Evolutionary conservation across 2,329 filamentous ascomycete species (phyloP), one percentile per base, ranked within the genome.

Genomic region (Claviceps africana): DNA sequence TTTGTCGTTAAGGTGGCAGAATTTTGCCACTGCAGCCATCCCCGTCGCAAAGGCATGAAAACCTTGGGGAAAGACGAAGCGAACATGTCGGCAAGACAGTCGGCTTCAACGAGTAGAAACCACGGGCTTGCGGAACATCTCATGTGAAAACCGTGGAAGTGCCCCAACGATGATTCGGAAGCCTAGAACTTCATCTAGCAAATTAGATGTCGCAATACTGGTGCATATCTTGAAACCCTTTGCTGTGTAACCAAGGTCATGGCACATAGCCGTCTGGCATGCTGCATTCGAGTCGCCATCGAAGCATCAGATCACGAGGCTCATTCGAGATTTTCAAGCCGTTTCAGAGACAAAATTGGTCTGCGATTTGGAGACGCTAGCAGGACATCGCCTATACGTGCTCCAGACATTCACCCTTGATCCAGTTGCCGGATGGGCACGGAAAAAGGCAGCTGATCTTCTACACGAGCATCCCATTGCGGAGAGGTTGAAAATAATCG

Each of bases 51-150:
- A 47, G 28, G 22, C 35, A 43, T 51, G 42, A 46, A 21, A n/a
- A 11, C 9, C 6, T 19, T 21, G 13, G 67, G 67, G n/a, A 66
- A 71, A 64, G 60, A 56, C 55, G 64, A 71, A 71, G 70, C 69
- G 69, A 70, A 65, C 59, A 58, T 60, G 66, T 64, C 48, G 59
- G 62, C 62, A 62, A 63, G 58, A 17, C 35, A 35, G 49, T 11
- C 31, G 35, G 30, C 47, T 48, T 35, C 52, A 52, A 50, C 25
- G n/a, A 50, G 22, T 28, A 50, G 39, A n/a, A 10, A 40, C 22
- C 45, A 33, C 28, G 25, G 22, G 31, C 19, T 13, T 22, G 31
- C 43, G 33, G 21, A 22, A 45, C 21, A 33, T 39, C 33, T 44
- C 30, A 30, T 19, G 22, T 31, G 37, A 30, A 47, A 39, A 37